Evolutionary conservation across 768 basidiomycete genomes (phyloP).

Genomic region (Collybia sordida): DNA sequence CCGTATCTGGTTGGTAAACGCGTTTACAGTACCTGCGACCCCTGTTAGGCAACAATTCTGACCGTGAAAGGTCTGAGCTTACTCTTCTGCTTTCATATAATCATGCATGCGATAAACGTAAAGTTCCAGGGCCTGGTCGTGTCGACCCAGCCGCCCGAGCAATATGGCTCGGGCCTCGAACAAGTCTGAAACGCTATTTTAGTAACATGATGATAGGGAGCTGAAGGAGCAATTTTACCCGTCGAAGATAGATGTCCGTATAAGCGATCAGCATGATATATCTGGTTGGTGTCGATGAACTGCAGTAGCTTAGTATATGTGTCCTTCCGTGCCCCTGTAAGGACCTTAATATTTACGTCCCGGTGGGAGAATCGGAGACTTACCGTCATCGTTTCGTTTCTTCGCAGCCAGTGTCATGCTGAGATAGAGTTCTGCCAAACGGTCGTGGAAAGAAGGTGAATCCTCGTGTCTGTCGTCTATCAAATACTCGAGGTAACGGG

Average conservation of each 20-base stretch:
- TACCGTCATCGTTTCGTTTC: slow-evolving; percentile 59
- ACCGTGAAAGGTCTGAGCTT: slow-evolving; percentile 18
- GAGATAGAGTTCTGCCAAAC: slow-evolving; percentile 86
- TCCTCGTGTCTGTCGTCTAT: slow-evolving; percentile 74
- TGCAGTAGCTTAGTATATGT: slow-evolving; percentile 69
- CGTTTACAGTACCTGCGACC: slow-evolving; percentile 82
- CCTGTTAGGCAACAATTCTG: background rate
- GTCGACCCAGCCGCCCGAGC: slow-evolving; percentile 84
- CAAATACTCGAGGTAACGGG: slow-evolving; percentile 83
- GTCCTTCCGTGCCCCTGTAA: slow-evolving; percentile 29
- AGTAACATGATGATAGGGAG: no score
- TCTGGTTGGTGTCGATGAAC: slow-evolving; percentile 71
- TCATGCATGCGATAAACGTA: slow-evolving; percentile 89
- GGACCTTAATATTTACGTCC: slow-evolving; percentile 5
- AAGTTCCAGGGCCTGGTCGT: slow-evolving; percentile 92
- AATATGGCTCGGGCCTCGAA: slow-evolving; percentile 92
- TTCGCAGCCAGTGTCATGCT: slow-evolving; percentile 60
- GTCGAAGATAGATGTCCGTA: slow-evolving; percentile 82
- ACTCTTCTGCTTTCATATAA: slow-evolving; percentile 89
- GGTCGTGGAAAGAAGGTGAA: slow-evolving; percentile 75
- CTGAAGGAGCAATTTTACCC: slow-evolving; percentile 42
- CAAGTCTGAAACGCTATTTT: slow-evolving; percentile 51
- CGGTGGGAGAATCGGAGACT: slow-evolving; percentile 14
- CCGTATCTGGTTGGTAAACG: slow-evolving; percentile 59
- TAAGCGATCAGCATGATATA: slow-evolving; percentile 76